Conservation (phyloP, 345 rosid species). For the Dipteronia sinensis region DNA sequence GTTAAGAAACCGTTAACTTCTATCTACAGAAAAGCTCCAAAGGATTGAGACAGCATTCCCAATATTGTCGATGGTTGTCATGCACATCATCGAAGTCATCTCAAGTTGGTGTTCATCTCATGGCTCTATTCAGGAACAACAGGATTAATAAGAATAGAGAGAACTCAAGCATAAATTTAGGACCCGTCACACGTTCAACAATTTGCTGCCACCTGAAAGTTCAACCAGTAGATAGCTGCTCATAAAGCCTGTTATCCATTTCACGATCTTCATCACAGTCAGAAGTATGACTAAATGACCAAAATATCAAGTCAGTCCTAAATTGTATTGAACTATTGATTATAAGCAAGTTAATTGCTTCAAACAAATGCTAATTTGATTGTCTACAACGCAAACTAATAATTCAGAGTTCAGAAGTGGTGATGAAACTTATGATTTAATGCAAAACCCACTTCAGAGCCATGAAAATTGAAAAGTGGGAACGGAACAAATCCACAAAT, state of each 20-base stretch:
- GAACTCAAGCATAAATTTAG: constrained; percentile 59
- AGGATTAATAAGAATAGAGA: constrained; percentile 58
- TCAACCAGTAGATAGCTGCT: constrained; percentile 99
- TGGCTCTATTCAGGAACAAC: constrained; percentile 55
- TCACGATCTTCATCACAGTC: constrained; percentile 71
- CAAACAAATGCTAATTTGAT: not conserved
- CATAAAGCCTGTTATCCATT: constrained; percentile 90
- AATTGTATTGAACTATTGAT: not conserved
- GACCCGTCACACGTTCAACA: constrained; percentile 35
- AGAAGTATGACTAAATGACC: constrained; percentile 28
- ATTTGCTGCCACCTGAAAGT: constrained; percentile 89
- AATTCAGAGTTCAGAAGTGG: not conserved
- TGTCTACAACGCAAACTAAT: not conserved
- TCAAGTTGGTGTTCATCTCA: constrained; percentile 33
- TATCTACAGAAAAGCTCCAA: not conserved
- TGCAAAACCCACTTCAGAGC: not conserved
- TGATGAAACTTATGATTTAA: not conserved
- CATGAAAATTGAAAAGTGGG: no score
- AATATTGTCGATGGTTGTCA: not conserved
- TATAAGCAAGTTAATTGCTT: not conserved
- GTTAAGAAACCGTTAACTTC: constrained; percentile 8
- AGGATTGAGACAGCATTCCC: not conserved
- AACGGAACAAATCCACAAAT: not conserved
- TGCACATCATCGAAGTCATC: constrained; percentile 4
- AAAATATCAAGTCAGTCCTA: constrained; percentile 19